A percentile compares a stretch with the other conserved stretches of the same genome.
Conservation (phyloP, 306 rosid species). For the Crataegus laevigata region DNA sequence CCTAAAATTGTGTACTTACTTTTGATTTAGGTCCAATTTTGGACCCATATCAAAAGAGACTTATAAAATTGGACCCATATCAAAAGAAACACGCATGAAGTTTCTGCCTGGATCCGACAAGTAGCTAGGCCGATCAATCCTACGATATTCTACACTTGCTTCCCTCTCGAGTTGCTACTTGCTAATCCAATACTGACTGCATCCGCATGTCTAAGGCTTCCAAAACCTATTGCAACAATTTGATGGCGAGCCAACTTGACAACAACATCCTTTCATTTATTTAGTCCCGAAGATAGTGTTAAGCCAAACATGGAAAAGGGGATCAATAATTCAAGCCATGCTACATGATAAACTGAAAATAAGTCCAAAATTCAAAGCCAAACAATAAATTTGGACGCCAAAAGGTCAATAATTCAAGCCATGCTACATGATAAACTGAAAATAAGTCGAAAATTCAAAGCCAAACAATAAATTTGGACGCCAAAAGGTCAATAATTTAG, state of each 20-base stretch:
- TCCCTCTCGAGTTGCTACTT: background rate
- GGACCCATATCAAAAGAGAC: too few relatives aligned
- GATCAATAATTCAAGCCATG: background rate
- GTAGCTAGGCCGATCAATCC: background rate
- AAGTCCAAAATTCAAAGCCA: background rate
- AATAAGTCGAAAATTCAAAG: background rate
- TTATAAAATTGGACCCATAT: too few relatives aligned
- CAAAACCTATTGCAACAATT: background rate
- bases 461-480: slow-evolving; percentile 4
- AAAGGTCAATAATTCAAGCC: background rate
- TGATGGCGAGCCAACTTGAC: background rate
- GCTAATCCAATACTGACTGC: too few relatives aligned
- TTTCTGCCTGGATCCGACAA: too few relatives aligned
- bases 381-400: slow-evolving; percentile 6
- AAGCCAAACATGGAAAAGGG: background rate
- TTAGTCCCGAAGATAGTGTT: background rate
- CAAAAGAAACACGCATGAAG: too few relatives aligned
- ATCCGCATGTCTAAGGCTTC: too few relatives aligned
- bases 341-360: background rate
- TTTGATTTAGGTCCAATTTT: too few relatives aligned
- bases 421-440: background rate
- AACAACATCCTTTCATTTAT: background rate
- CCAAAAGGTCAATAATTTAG: slow-evolving; percentile 4
- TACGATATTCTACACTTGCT: background rate
- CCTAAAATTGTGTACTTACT: too few relatives aligned